Base-by-base conservation (phyloP, 2,329 filamentous ascomycete genomes). In the Trematosphaeria pertusa region DNA sequence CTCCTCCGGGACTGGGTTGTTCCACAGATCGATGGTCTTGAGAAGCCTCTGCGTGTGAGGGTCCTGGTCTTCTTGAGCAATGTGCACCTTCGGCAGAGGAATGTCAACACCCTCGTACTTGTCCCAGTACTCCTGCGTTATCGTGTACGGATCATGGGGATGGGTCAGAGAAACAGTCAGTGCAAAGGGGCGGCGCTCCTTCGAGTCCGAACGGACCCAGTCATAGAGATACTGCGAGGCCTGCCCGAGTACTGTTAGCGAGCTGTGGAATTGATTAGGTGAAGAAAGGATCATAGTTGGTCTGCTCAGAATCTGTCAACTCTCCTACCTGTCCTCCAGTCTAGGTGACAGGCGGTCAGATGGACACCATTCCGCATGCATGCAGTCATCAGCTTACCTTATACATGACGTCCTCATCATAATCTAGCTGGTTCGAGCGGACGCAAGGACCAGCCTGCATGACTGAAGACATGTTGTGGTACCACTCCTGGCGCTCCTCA, bases 361-460 rank as follows among this genome's bases (percentile, higher is more conserved):
- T 11, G 12, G 7, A 10, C 24, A 18, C 14, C 19, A 38, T 9
- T 18, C 11, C 19, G 10, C 17, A 33, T 33, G 7, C 6, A 14
- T 9, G 31, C 9, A 33, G 24, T 8, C 34, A n/a, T 15, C 15
- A 40, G 11, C 61, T 61, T 52, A 72, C 70, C 71, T 87, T 89
- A 78, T 89, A 93, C 86, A 97, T 93, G 70, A 96, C 91, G 74
- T 97, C 92, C 75, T 96, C 92, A 64, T 97, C 92, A 62, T 93
- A 97, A 71, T 97, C 92, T 41, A 97, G 81, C 78, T 97, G 92
- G 75, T 97, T 97, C 74, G 90, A 96, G 57, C 91, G 84, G 31
- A 95, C 87, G 62, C 91, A 96, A 21, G 87, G 84, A 8, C 92
- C 92, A 0, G 92, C 92, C 72, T 97, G 91, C 64, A 93, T 78